Evolutionary conservation across 805 yeast species (phyloP).

Genomic region (Jamesozyma piceae): DNA sequence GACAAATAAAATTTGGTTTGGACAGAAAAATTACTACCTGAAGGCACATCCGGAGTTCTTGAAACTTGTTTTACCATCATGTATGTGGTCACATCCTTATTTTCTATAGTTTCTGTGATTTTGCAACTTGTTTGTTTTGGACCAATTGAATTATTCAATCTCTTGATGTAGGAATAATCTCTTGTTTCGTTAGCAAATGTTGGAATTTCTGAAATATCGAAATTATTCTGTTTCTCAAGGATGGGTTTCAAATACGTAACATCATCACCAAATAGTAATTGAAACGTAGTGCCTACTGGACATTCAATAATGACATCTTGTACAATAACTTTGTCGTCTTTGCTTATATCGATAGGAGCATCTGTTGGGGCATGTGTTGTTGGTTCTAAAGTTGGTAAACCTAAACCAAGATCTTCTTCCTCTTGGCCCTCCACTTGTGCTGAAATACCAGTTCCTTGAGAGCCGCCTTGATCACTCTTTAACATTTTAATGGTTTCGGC

Average conservation of each 20-base stretch:
- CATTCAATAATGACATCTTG: slow-evolving; percentile 45
- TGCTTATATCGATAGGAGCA: slow-evolving; percentile 34
- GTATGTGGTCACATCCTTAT: slow-evolving; percentile 36
- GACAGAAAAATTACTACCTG: slow-evolving; percentile 60
- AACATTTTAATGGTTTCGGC: slow-evolving; percentile 37
- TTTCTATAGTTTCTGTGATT: slow-evolving; percentile 47
- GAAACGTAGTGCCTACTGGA: slow-evolving; percentile 57
- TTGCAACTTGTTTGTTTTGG: slow-evolving; percentile 64
- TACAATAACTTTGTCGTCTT: slow-evolving; percentile 43
- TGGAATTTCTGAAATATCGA: slow-evolving; percentile 45
- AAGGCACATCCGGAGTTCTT: slow-evolving; percentile 66
- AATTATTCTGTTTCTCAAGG: slow-evolving; percentile 51
- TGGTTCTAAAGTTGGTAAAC: slow-evolving; percentile 31
- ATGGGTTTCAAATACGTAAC: slow-evolving; percentile 39
- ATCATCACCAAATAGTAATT: slow-evolving; percentile 54
- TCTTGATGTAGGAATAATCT: slow-evolving; percentile 47
- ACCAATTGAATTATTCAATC: slow-evolving; percentile 54
- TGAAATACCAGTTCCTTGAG: background rate
- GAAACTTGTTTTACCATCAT: slow-evolving; percentile 44
- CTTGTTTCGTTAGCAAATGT: slow-evolving; percentile 28
- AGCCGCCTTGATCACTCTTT: slow-evolving; percentile 2
- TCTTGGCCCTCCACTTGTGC: slow-evolving; percentile 12
- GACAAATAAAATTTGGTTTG: slow-evolving; percentile 47
- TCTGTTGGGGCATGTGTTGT: slow-evolving; percentile 38
- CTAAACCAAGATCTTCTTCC: slow-evolving; percentile 12